Evolutionary conservation across 1,284 basidiomycete genomes (phyloP), one percentile per base, ranked within the genome.

Genomic region (Microbotryum silenes-acaulis): DNA sequence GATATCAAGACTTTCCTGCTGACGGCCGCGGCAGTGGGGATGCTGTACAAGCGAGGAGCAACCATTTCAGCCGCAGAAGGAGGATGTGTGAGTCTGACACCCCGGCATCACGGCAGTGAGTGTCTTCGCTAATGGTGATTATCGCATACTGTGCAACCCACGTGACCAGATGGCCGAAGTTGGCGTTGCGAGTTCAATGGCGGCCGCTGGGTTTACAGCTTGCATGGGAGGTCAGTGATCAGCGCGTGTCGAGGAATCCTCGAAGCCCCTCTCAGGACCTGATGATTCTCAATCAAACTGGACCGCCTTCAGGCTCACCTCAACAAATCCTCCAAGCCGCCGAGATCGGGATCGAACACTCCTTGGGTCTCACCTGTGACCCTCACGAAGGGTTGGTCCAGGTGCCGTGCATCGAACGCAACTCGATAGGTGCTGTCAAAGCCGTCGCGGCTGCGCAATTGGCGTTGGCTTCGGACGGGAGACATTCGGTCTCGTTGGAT

Each of bases 1-100:
- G 86, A 87, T 61, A 81, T 93, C 14, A 81, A 86, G 75, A 96
- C 91, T 0, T 92, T 92, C 75, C 74, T 93, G 51, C 77, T 92
- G 58, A 91, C 89, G 4, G 88, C 91, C 52, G 80, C 87, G 0
- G 91, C 92, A 2, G 78, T 97, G 59, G 92, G 92, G 6, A 97
- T 97, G 94, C 79, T 97, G 21, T 97, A 94, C 80, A 97, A 97
- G 75, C 83, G 93, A 59, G 93, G 93, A 25, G 93, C 91, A 59
- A 97, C 93, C 1, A 97, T 97, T 56, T 89, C 87, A 50, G 94
- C 93, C 10, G 93, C 94, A 0, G 93, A 97, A 75, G 91, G 91
- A 48, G 91, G 77, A 3, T 70, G 67, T 42, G 59, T 42, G 37
- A 12, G n/a, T 44, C 14, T 33, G 27, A 23, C 6, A n/a, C 16